A percentile compares a stretch with the other conserved stretches of the same genome.
These are phyloP conservation scores for Pseudoscleropodium purum DNA, from an alignment of 225 moss, liverwort and hornwort species.

Conservation along the genomic window DNA sequence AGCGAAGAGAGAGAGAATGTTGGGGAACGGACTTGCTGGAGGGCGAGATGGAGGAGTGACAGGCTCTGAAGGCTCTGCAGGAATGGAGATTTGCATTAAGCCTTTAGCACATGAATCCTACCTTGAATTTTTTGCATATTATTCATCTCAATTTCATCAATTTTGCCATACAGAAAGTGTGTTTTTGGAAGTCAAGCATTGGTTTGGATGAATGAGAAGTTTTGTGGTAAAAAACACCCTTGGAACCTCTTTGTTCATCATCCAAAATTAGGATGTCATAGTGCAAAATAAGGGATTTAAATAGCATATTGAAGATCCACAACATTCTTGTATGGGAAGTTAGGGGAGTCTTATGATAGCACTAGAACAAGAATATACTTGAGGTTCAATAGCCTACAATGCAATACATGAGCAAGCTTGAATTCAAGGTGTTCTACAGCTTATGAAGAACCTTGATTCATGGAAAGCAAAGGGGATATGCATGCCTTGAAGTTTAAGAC, in stretches of 20 bases:
- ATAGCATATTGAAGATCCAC: background rate
- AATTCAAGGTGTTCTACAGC: background rate
- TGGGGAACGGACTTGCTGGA: background rate
- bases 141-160: background rate
- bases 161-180: accelerated
- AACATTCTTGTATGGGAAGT: background rate
- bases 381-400: background rate
- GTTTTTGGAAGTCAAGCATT: background rate
- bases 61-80: background rate
- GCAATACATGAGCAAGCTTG: background rate
- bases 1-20: background rate
- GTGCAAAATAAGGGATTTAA: background rate
- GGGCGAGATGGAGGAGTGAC: background rate
- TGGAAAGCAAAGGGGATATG: background rate
- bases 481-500: background rate
- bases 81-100: background rate
- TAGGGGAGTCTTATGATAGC: too few relatives aligned
- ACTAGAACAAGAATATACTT: too few relatives aligned
- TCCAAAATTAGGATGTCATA: accelerated
- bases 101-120: background rate
- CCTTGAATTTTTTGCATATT: background rate
- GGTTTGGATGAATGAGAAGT: background rate
- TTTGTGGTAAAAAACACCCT: background rate
- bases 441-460: background rate
- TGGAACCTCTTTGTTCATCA: background rate